Percentiles rank a stretch among this genome's conserved stretches.
These are phyloP conservation scores for Claviceps purpurea DNA, from an alignment of 2,329 filamentous ascomycete genomes.

Conservation along the genomic window DNA sequence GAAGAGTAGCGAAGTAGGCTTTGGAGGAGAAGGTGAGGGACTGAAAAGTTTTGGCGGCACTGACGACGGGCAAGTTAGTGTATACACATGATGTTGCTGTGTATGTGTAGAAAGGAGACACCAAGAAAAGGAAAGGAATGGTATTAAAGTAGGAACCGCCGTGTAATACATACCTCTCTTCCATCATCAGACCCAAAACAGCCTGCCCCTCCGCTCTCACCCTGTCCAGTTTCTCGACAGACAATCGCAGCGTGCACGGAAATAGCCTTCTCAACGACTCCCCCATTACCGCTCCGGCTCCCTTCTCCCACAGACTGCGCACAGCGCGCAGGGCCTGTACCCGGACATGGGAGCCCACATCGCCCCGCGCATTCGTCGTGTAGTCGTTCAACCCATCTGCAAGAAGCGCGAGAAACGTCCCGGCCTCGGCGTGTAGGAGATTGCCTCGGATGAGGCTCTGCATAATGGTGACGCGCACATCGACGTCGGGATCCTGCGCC, in stretches of 20 bases:
- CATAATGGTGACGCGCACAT: slow-evolving; percentile 41
- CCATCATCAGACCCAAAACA: slow-evolving; percentile 32
- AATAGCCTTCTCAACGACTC: slow-evolving; percentile 28
- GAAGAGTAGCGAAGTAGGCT: slow-evolving; percentile 42
- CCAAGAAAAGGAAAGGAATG: background rate
- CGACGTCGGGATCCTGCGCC: slow-evolving; percentile 33
- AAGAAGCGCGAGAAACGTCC: slow-evolving; percentile 32
- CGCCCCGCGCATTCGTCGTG: slow-evolving; percentile 76
- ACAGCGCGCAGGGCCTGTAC: slow-evolving; percentile 70
- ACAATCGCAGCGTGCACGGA: slow-evolving; percentile 48
- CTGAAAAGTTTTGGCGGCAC: slow-evolving; percentile 22
- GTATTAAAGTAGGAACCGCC: background rate
- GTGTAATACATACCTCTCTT: slow-evolving; percentile 27
- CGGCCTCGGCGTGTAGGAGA: slow-evolving; percentile 27
- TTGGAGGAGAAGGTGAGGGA: slow-evolving; percentile 42
- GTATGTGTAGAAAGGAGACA: background rate
- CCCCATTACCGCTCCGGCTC: slow-evolving; percentile 14
- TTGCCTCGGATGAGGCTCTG: slow-evolving; percentile 37
- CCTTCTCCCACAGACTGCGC: slow-evolving; percentile 42
- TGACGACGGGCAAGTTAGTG: slow-evolving; percentile 13
- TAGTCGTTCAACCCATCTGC: slow-evolving; percentile 68
- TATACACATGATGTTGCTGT: background rate
- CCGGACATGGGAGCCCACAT: slow-evolving; percentile 77
- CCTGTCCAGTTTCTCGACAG: slow-evolving; percentile 81
- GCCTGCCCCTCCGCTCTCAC: slow-evolving; percentile 57